Evolutionary conservation across 1,139 yeast species (phyloP).

Genomic region (Sugiyamaella castrensis): DNA sequence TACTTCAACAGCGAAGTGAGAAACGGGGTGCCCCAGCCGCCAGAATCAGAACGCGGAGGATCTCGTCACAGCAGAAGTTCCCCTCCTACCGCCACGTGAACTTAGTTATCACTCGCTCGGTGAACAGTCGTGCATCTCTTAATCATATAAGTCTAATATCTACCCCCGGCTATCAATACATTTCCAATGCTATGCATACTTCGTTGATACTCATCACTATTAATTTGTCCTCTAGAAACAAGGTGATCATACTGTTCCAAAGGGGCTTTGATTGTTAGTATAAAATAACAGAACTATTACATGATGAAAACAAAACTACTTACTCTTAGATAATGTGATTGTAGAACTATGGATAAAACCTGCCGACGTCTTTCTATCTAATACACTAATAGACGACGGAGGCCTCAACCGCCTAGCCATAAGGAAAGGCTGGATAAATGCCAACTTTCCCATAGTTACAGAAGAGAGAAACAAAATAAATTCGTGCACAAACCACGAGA

Average conservation of each 20-base stretch:
- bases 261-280: slow-evolving; percentile 39
- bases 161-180: no score
- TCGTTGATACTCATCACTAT: slow-evolving; percentile 65
- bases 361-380: background rate
- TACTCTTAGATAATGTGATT: background rate
- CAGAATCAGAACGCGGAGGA: no score
- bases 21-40: no score
- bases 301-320: background rate
- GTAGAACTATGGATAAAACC: background rate
- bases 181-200: slow-evolving; percentile 20
- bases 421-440: slow-evolving; percentile 3
- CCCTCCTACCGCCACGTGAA: no score
- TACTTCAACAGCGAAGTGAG: no score
- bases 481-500: background rate
- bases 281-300: background rate
- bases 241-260: slow-evolving; percentile 58
- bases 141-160: no score
- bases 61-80: no score
- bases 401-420: background rate
- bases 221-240: slow-evolving; percentile 51
- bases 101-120: no score
- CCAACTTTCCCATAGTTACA: slow-evolving; percentile 1
- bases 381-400: background rate
- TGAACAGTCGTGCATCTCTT: no score
- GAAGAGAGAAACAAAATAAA: background rate